Conservation (phyloP, 129 eudicot genomes). For the Centrapalus pauciflorus region DNA sequence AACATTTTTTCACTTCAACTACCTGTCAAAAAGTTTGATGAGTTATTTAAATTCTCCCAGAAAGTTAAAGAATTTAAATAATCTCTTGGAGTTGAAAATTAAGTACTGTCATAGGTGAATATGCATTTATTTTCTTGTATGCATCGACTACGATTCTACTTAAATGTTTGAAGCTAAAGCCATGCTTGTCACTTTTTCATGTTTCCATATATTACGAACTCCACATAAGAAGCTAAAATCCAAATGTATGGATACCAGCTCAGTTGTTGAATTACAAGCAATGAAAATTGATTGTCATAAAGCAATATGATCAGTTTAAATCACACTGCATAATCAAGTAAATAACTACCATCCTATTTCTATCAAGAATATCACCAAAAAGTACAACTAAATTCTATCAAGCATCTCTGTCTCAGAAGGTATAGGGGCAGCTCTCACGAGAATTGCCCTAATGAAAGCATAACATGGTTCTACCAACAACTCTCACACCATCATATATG, state of each 20-base stretch:
- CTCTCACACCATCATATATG: background rate
- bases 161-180: conserved; percentile 1
- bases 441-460: background rate
- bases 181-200: background rate
- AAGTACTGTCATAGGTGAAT: background rate
- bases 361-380: background rate
- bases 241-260: background rate
- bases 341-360: background rate
- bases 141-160: background rate
- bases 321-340: background rate
- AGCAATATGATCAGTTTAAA: background rate
- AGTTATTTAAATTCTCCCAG: background rate
- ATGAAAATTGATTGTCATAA: background rate
- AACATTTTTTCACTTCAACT: background rate
- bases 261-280: background rate
- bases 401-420: background rate
- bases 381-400: background rate
- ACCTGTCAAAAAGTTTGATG: background rate
- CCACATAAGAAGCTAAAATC: conserved; percentile 3
- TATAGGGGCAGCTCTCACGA: background rate
- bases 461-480: conserved; percentile 11
- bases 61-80: background rate
- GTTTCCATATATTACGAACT: background rate
- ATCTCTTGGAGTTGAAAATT: background rate
- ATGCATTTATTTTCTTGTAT: background rate